A percentile compares a stretch with the other conserved stretches of the same genome.
Conservation (phyloP, 2,329 filamentous ascomycete species). For the Beauveria brongniartii region DNA sequence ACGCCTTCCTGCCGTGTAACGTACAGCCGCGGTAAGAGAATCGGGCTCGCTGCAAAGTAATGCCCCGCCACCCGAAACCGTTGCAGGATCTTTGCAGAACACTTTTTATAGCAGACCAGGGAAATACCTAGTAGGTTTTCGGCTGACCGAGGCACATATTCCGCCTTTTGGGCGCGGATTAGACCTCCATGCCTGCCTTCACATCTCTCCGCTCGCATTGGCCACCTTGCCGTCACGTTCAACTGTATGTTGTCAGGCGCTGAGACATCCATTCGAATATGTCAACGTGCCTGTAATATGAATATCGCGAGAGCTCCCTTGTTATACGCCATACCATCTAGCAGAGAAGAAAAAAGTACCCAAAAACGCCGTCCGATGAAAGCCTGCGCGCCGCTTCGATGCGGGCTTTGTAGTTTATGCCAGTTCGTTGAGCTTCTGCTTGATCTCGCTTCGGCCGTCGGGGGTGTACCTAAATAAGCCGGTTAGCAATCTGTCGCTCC, state of each 20-base stretch:
- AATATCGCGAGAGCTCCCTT: conserved; percentile 5
- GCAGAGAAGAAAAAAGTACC: background rate
- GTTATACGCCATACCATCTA: conserved; percentile 8
- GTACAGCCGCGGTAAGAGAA: background rate
- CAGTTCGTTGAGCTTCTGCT: conserved; percentile 13
- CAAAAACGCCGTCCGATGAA: conserved; percentile 11
- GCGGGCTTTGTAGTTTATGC: conserved; percentile 2
- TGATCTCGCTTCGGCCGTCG: conserved; percentile 37
- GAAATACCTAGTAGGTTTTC: background rate
- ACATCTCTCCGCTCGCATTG: background rate
- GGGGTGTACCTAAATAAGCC: conserved; percentile 46
- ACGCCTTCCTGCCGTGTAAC: background rate
- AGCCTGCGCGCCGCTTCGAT: background rate
- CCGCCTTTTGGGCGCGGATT: background rate
- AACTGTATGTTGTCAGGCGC: background rate
- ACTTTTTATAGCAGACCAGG: background rate
- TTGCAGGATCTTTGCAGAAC: background rate
- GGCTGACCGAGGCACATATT: background rate
- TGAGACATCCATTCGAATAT: conserved; percentile 1
- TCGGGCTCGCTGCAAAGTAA: background rate
- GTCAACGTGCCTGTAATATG: background rate
- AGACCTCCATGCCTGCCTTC: background rate
- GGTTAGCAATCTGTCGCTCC: background rate
- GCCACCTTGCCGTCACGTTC: background rate
- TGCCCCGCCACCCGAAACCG: background rate